Evolutionary conservation across 2,329 filamentous ascomycete species (phyloP).

Genomic region (Diaporthe helianthi): DNA sequence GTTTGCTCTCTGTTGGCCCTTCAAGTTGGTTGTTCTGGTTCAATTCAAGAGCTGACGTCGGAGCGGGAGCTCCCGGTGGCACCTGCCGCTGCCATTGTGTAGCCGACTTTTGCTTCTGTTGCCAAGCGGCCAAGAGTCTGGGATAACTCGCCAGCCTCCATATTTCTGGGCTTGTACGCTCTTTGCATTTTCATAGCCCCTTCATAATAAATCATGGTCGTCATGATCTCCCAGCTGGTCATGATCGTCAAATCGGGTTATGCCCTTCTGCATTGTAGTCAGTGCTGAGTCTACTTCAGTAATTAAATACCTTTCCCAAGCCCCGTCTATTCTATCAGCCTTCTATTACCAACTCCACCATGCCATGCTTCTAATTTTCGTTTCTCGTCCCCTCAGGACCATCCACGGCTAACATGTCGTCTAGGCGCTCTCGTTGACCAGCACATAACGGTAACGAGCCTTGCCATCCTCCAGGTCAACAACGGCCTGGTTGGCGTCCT

Average conservation of each 20-base stretch:
- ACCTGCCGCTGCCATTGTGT: background rate
- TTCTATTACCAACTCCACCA: background rate
- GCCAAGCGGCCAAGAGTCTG: conserved; percentile 12
- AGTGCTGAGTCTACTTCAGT: background rate
- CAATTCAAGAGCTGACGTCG: background rate
- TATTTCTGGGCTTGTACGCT: background rate
- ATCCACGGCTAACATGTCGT: background rate
- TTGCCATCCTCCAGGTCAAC: conserved; percentile 63
- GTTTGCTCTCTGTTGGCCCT: background rate
- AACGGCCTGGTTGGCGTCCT: conserved; percentile 60
- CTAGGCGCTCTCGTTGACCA: conserved; percentile 49
- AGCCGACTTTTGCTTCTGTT: background rate
- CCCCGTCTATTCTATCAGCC: background rate
- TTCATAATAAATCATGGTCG: background rate
- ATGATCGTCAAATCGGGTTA: too few relatives aligned
- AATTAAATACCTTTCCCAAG: background rate
- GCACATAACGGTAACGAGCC: conserved; percentile 55
- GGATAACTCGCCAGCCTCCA: background rate
- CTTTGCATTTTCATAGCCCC: background rate
- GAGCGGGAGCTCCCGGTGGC: conserved; percentile 6
- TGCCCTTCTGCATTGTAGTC: background rate
- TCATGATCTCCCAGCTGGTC: background rate
- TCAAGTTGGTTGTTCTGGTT: conserved; percentile 1
- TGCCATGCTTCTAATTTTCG: background rate
- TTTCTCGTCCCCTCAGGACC: background rate